These are phyloP conservation scores for Trametes meyenii DNA, from an alignment of 768 basidiomycete species.

Conservation along the genomic window DNA sequence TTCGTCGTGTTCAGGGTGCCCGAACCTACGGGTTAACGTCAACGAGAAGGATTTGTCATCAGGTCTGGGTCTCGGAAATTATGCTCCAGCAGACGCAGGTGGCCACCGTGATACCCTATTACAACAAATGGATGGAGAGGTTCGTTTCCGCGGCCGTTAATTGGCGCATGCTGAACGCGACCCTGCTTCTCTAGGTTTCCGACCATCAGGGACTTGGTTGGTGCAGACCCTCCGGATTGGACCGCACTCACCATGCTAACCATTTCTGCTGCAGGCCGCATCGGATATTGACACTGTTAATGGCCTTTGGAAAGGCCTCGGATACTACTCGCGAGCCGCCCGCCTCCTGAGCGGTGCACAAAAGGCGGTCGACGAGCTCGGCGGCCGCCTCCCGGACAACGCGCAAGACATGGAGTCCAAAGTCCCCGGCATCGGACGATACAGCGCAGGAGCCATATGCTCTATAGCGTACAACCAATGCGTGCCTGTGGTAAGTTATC, in stretches of 20 bases:
- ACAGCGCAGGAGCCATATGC: slow-evolving; percentile 82
- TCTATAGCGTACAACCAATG: slow-evolving; percentile 88
- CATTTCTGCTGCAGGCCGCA: slow-evolving; percentile 47
- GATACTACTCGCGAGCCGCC: slow-evolving; percentile 87
- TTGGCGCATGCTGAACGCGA: background rate
- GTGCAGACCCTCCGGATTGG: slow-evolving; percentile 30
- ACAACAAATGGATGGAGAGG: slow-evolving; percentile 84
- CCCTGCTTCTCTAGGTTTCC: slow-evolving; percentile 64
- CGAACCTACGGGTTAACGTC: background rate
- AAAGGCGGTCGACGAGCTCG: slow-evolving; percentile 66
- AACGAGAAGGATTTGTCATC: background rate
- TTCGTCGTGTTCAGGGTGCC: slow-evolving; percentile 35
- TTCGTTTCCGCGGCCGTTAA: slow-evolving; percentile 36
- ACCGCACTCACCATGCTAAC: background rate
- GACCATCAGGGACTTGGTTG: slow-evolving; percentile 73
- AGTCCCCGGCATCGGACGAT: slow-evolving; percentile 87
- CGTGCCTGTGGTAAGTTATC: slow-evolving; percentile 74
- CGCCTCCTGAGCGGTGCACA: slow-evolving; percentile 84
- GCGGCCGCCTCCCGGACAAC: slow-evolving; percentile 77
- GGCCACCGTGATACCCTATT: slow-evolving; percentile 91
- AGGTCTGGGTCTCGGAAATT: slow-evolving; percentile 92
- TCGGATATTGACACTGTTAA: slow-evolving; percentile 86
- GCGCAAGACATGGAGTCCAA: slow-evolving; percentile 79
- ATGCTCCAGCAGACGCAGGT: slow-evolving; percentile 99
- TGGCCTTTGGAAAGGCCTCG: slow-evolving; percentile 87